Conservation (phyloP, 345 rosid genomes). For the Clarkia xantiana region DNA sequence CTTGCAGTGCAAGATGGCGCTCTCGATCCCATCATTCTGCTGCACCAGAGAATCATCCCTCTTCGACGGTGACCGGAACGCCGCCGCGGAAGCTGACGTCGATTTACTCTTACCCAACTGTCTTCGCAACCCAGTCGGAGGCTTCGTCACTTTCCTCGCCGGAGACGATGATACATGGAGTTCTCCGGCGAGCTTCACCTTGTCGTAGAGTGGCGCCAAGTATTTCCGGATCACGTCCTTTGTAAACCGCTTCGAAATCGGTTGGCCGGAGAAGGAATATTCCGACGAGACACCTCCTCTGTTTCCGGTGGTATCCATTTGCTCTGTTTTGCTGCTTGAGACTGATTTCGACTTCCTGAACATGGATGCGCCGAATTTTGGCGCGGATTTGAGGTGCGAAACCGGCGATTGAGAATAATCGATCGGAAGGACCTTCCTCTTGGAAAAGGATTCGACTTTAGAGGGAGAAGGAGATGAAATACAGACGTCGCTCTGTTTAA, state of each 20-base stretch:
- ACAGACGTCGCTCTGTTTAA: neutral
- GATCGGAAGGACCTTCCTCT: slow-evolving; percentile 58
- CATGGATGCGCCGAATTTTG: slow-evolving; percentile 31
- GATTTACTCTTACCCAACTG: slow-evolving; percentile 69
- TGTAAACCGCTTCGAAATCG: slow-evolving; percentile 32
- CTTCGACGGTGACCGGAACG: slow-evolving; percentile 38
- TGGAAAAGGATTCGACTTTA: slow-evolving; percentile 24
- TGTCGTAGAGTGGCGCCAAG: slow-evolving; percentile 55
- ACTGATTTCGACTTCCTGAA: slow-evolving; percentile 41
- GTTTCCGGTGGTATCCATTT: slow-evolving; percentile 12
- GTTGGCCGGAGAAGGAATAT: slow-evolving; percentile 9
- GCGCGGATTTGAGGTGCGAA: slow-evolving; percentile 46
- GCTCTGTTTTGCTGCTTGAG: slow-evolving; percentile 13
- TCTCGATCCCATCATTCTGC: slow-evolving; percentile 85
- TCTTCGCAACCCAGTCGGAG: slow-evolving; percentile 26
- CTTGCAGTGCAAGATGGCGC: slow-evolving; percentile 96
- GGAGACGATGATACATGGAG: slow-evolving; percentile 26
- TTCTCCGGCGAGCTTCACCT: slow-evolving; percentile 20
- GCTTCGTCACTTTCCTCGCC: slow-evolving; percentile 25
- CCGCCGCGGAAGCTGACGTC: slow-evolving; percentile 40
- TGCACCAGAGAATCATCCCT: slow-evolving; percentile 74
- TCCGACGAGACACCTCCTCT: slow-evolving; percentile 6
- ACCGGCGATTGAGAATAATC: slow-evolving; percentile 50
- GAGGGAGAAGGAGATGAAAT: no score
- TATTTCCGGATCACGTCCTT: slow-evolving; percentile 40